These are phyloP conservation scores for Cupressus sempervirens DNA, from an alignment of 75 land plant species.

Conservation along the genomic window DNA sequence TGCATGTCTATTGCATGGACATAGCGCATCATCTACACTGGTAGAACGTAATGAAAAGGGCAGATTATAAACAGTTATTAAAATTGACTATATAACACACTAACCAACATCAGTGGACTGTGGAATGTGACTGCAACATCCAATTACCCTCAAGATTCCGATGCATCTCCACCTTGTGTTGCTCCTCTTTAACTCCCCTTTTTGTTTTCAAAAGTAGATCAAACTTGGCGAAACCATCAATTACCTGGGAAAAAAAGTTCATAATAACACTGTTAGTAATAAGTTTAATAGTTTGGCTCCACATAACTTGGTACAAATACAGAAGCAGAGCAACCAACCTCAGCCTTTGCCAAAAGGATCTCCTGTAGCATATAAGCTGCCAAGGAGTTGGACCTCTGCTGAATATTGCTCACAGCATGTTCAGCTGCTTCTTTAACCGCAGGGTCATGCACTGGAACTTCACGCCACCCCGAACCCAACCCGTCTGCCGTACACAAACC, in stretches of 20 bases:
- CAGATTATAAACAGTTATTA: background rate
- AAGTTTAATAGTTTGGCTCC: background rate
- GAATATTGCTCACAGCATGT: constrained; percentile 59
- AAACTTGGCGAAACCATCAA: constrained; percentile 36
- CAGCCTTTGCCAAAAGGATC: constrained; percentile 57
- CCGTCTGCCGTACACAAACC: constrained; percentile 22
- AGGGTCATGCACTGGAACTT: constrained; percentile 74
- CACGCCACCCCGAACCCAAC: constrained; percentile 40
- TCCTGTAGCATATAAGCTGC: constrained; percentile 70
- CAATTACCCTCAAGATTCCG: constrained; percentile 41
- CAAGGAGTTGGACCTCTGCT: constrained; percentile 76
- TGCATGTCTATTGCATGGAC: background rate
- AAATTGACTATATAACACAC: background rate
- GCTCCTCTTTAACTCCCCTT: constrained; percentile 65
- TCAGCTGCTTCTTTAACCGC: constrained; percentile 71
- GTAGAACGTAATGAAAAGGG: background rate
- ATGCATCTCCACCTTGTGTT: constrained; percentile 55
- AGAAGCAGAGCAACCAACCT: constrained; percentile 36
- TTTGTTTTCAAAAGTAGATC: constrained; percentile 57
- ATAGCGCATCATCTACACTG: background rate
- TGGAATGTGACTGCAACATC: background rate
- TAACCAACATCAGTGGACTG: background rate
- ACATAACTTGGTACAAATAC: no score
- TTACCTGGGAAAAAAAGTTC: constrained; percentile 21
- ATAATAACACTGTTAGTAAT: background rate